Percentiles rank a stretch among this genome's conserved stretches.
Conservation (phyloP, 2,329 filamentous ascomycete genomes). For the Stagonosporopsis cucurbitacearum region DNA sequence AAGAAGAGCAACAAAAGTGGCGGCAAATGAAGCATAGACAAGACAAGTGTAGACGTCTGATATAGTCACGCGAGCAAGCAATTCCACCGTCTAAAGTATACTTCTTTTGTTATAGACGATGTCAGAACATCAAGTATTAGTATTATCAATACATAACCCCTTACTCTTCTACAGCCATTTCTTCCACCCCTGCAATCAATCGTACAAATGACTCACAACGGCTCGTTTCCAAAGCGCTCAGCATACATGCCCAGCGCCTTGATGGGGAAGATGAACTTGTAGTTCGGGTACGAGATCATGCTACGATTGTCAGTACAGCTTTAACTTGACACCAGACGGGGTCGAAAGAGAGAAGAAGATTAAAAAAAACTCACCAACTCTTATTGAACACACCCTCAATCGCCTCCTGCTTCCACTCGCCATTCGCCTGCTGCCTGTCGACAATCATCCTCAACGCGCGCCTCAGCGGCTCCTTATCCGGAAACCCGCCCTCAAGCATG, state of each 20-base stretch:
- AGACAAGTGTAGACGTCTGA: no score
- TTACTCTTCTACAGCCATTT: no score
- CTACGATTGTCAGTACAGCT: constrained; percentile 49
- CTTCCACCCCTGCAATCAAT: no score
- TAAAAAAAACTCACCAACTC: constrained; percentile 70
- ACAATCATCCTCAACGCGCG: constrained; percentile 82
- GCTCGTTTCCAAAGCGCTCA: constrained; percentile 40
- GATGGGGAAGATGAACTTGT: constrained; percentile 95
- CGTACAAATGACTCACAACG: constrained; percentile 4
- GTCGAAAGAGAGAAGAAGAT: no score
- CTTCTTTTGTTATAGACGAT: no score
- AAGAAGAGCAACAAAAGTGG: no score
- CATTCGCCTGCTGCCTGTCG: constrained; percentile 82
- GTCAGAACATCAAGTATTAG: no score
- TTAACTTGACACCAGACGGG: neutral
- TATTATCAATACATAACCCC: no score
- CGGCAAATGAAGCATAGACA: no score
- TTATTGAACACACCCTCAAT: constrained; percentile 99
- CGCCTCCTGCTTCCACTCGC: constrained; percentile 92
- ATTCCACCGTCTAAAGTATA: no score
- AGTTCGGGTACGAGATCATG: constrained; percentile 99
- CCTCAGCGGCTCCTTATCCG: constrained; percentile 73
- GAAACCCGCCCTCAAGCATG: constrained; percentile 82
- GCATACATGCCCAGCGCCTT: constrained; percentile 93
- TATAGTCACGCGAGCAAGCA: no score